Base-by-base conservation (phyloP, 2,329 filamentous ascomycete genomes). In the Aureobasidium sp. region DNA sequence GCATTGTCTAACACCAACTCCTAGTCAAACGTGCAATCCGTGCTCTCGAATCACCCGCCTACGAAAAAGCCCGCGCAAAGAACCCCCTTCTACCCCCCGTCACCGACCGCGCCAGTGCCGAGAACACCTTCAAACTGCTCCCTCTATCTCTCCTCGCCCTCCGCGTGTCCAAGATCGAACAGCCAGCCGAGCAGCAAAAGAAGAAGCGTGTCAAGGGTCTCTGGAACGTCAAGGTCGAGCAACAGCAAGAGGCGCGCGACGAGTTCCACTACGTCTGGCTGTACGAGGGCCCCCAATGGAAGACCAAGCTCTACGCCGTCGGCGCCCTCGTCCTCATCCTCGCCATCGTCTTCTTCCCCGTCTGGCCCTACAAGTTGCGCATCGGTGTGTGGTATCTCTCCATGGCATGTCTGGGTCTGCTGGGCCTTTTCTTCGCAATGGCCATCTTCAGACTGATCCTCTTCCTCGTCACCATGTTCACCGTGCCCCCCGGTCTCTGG, bases 221-320 rank as follows among this genome's bases (percentile, higher is more conserved):
- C 31, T 99, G 94, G 94, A 96, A 86, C 3, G 94, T 99, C 64
- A 87, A 86, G 71, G 93, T 99, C 67, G 92, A 96, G 75, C 91
- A 93, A 69, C 93, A 99, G 75, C 94, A 99, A 75, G 93, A 97
- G 69, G 87, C 87, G 61, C 78, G 77, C 51, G 89, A 94, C 61
- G 89, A 93, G 40, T 85, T 94, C 81, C 93, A 99, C 79, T 99
- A 97, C 72, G 87, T 93, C 63, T 99, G 93, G 91, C 79, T 99
- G 59, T 97, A 92, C 74, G 94, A 99, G 70, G 93, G 93, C 19
- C 86, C 89, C 60, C 93, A 97, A 76, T 84, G 93, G 79, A 96
- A 91, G 82, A 89, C 89, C 77, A 94, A 95, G 78, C 81, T 96
- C 38, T 95, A 96, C 75, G 93, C 91, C 8, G 86, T 80, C 8